A percentile compares a stretch with the other conserved stretches of the same genome.
Conservation (phyloP, 345 rosid genomes). For the Clausena lansium region DNA sequence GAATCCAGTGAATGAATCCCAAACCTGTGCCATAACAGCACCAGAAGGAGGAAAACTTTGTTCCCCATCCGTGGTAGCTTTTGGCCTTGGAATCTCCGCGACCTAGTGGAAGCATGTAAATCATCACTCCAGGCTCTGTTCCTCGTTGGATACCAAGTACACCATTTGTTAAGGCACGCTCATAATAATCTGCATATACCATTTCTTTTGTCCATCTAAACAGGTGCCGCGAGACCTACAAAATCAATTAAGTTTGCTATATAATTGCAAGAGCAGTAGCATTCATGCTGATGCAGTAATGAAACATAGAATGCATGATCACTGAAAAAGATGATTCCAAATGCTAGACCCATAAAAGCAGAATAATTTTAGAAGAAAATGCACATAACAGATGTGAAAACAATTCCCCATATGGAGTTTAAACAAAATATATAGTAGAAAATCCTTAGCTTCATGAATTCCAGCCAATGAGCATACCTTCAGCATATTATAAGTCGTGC, state of each 20-base stretch:
- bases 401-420: not conserved
- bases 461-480: slow-evolving; percentile 42
- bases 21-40: slow-evolving; percentile 98
- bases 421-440: not conserved
- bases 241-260: not conserved
- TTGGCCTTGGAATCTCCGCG: slow-evolving; percentile 75
- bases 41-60: slow-evolving; percentile 71
- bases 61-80: slow-evolving; percentile 88
- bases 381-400: not conserved
- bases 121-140: slow-evolving; percentile 85
- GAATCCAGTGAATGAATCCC: not conserved
- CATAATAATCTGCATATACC: slow-evolving; percentile 90
- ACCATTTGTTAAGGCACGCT: slow-evolving; percentile 86
- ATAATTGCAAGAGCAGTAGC: not conserved
- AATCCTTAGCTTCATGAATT: slow-evolving; percentile 1
- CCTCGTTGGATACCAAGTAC: slow-evolving; percentile 92
- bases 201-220: slow-evolving; percentile 91
- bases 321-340: not conserved
- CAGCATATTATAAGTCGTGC: slow-evolving; percentile 95
- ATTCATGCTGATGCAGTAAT: not conserved
- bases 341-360: not conserved
- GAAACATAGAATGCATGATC: not conserved
- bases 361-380: not conserved
- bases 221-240: slow-evolving; percentile 82
- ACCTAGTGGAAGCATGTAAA: slow-evolving; percentile 89